A percentile compares a stretch with the other conserved stretches of the same genome.
Evolutionary conservation across 495 filamentous ascomycete genomes (phyloP).

Genomic region (Geopyxis carbonaria): DNA sequence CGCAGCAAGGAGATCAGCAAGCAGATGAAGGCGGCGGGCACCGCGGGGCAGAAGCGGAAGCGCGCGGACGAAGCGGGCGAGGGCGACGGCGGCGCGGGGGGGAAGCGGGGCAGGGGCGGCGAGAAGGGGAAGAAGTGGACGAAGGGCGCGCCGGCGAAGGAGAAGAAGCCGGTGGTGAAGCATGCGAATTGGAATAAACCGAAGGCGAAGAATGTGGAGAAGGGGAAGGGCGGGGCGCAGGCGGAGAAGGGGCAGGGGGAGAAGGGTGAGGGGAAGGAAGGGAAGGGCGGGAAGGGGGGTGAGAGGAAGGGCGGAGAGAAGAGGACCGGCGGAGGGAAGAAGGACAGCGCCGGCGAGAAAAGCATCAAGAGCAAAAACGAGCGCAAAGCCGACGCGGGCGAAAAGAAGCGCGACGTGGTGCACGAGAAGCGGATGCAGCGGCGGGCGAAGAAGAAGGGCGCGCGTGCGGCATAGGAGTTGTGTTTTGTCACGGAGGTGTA

Average conservation of each 20-base stretch:
- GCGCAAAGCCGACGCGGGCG: neutral
- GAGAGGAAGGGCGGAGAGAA: no score
- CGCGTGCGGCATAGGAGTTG: no score
- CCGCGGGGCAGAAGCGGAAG: conserved; percentile 23
- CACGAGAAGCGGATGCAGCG: neutral
- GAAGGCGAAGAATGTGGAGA: no score
- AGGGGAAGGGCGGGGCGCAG: no score
- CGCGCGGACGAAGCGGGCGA: conserved; percentile 12
- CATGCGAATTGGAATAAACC: no score
- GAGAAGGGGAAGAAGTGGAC: neutral
- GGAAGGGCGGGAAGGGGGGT: no score
- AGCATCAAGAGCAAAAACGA: no score
- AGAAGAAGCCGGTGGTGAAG: no score
- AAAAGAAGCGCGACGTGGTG: conserved; percentile 3
- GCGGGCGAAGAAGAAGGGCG: neutral
- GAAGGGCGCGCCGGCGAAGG: conserved; percentile 9
- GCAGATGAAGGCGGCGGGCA: conserved; percentile 15
- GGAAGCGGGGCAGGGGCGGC: conserved; percentile 7
- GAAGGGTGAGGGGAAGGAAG: neutral
- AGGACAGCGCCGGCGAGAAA: no score
- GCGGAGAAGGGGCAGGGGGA: neutral
- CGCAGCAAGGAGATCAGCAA: conserved; percentile 33
- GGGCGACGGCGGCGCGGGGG: conserved; percentile 5
- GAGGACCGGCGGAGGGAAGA: no score
- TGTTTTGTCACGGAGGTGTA: no score